A percentile compares a stretch with the other conserved stretches of the same genome.
Evolutionary conservation across 2,329 filamentous ascomycete genomes (phyloP).

Genomic region (Fusarium miscanthi): DNA sequence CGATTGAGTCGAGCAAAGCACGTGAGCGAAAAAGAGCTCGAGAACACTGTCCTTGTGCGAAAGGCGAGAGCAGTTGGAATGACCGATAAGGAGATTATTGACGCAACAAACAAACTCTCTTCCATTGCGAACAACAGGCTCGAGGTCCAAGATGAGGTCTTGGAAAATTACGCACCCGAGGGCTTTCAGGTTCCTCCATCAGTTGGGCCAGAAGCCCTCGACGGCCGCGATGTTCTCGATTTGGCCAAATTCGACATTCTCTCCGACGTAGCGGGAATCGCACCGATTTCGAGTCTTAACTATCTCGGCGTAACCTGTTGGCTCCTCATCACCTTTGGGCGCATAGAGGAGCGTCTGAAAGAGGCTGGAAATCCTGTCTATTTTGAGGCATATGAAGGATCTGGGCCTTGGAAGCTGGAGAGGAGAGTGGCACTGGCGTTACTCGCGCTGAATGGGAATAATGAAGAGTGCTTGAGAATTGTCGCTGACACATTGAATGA

Average conservation of each 20-base stretch:
- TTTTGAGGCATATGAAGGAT: not conserved
- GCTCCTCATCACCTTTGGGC: conserved; percentile 42
- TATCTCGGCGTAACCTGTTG: conserved; percentile 45
- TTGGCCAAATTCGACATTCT: conserved; percentile 40
- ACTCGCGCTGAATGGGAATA: not conserved
- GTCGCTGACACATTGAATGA: conserved; percentile 9
- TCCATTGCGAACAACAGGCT: not conserved
- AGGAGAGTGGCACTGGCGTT: conserved; percentile 11
- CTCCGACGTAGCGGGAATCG: conserved; percentile 9
- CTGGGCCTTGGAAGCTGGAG: not conserved
- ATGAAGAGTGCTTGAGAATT: conserved; percentile 16
- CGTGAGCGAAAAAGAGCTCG: rapidly evolving
- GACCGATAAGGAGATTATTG: not conserved
- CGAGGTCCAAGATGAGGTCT: not conserved
- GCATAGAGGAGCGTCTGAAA: conserved; percentile 46
- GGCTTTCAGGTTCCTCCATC: not conserved
- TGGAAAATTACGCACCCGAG: not conserved
- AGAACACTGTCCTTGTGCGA: not conserved
- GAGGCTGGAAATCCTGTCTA: conserved; percentile 37
- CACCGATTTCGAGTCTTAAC: conserved; percentile 50
- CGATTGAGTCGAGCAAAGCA: not conserved
- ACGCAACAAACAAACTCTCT: not conserved
- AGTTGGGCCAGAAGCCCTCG: not conserved
- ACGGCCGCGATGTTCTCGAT: conserved; percentile 30
- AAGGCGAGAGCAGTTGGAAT: not conserved